These are phyloP conservation scores for Saturnispora sanitii DNA, from an alignment of 805 yeast species.

Conservation along the genomic window DNA sequence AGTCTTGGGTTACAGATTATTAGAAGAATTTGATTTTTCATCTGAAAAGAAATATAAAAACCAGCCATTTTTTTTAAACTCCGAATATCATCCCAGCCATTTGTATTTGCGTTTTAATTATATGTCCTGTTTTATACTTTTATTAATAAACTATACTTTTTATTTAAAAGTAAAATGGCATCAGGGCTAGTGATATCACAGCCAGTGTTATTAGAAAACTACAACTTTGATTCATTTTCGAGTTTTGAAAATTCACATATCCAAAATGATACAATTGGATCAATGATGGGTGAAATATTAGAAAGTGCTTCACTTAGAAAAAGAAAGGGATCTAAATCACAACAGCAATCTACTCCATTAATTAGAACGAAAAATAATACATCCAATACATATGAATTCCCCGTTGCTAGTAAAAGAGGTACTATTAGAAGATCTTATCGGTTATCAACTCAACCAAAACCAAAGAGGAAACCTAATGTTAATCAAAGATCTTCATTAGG, in stretches of 20 bases:
- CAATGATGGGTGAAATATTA: background rate
- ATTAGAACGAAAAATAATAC: background rate
- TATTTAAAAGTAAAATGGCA: background rate
- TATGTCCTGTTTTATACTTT: background rate
- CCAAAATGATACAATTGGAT: background rate
- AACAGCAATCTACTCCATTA: background rate
- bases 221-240: constrained; percentile 8
- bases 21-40: constrained; percentile 2
- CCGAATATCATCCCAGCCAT: constrained; percentile 9
- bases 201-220: constrained; percentile 3
- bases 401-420: constrained; percentile 9
- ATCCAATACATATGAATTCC: constrained; percentile 4
- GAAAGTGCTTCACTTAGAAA: background rate
- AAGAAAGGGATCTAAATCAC: background rate
- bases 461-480: constrained; percentile 2
- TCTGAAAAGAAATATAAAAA: background rate
- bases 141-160: too few relatives aligned
- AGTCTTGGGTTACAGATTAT: background rate
- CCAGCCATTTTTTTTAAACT: constrained; percentile 6
- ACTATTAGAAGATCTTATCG: constrained; percentile 7
- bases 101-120: background rate
- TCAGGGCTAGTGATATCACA: constrained; percentile 3
- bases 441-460: constrained; percentile 5
- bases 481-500: background rate
- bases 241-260: background rate